Base-by-base conservation (phyloP, 495 filamentous ascomycete species). In the Extremus antarcticus region DNA sequence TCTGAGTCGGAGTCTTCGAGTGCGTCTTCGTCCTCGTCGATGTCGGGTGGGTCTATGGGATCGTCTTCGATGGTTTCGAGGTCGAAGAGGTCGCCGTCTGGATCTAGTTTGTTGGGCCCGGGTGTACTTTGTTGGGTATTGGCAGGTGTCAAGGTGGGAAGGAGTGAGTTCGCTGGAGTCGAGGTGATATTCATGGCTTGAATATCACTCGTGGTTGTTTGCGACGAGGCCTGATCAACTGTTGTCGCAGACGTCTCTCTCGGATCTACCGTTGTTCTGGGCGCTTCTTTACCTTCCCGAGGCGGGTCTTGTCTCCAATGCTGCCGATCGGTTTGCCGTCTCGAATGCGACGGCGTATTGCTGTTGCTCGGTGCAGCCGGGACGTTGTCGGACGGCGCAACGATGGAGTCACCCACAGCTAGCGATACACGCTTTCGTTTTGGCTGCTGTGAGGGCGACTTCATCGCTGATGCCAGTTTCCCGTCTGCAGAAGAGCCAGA, bases 31-130 rank as follows among this genome's bases (percentile, higher is more conserved):
- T 20, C 9, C 9, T 60, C 57, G 25, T 23, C 39, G 23, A n/a
- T 3, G 17, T 45, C 40, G 1, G 45, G 56, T 15, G 22, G n/a
- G 20, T 39, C 17, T 2, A 35, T 1, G 22, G 47, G 43, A 16
- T 43, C 19, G 22, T 57, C 54, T 51, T 51, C 47, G n/a, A 54
- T 25, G 13, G 24, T 54, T 21, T 61, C 59, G 50, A 62, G 51
- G 41, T 62, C 59, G 43, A 62, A 62, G 9, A 62, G 55, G 48
- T 62, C 59, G 25, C 59, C 59, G 25, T 62, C 59, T 11, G 59
- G 55, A 39, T 62, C 59, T 13, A 62, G 23, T 16, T 35, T 51
- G 8, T 7, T 7, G 3, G 41, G 8, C 7, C 8, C n/a, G 4
- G 41, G 4, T 17, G 41, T 45, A 45, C 7, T 45, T 48, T 20